phyloP scores from a whole-genome alignment of 768 basidiomycete species.

The Boletus subparvulus region DNA sequence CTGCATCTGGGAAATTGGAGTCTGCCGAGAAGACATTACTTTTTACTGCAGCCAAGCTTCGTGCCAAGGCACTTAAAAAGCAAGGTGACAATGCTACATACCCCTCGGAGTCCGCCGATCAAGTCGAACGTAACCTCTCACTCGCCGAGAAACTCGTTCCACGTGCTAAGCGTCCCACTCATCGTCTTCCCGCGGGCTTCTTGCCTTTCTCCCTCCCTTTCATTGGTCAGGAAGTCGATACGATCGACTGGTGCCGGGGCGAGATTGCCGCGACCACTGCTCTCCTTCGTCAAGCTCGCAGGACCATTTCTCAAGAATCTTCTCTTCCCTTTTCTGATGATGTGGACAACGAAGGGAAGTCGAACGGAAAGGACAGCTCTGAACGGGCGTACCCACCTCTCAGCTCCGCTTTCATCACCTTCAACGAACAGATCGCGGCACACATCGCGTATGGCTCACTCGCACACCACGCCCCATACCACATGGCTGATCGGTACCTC shows the following conservation, averaged over 20 bases:
- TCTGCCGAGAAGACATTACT: slow-evolving; percentile 79
- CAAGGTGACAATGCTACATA: slow-evolving; percentile 25
- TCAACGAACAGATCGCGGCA: slow-evolving; percentile 90
- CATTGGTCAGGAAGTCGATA: slow-evolving; percentile 86
- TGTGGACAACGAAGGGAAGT: slow-evolving; percentile 9
- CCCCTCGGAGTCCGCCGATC: slow-evolving; percentile 20
- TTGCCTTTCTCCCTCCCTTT: slow-evolving; percentile 60
- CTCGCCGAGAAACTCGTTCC: slow-evolving; percentile 63
- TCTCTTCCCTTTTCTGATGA: slow-evolving; percentile 25
- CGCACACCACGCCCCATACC: slow-evolving; percentile 77
- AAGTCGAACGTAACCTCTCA: slow-evolving; percentile 31
- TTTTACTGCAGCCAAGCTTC: slow-evolving; percentile 72
- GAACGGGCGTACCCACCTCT: slow-evolving; percentile 52
- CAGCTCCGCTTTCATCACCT: slow-evolving; percentile 83
- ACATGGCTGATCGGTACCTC: slow-evolving; percentile 72
- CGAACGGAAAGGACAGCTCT: slow-evolving; percentile 7
- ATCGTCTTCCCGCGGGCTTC: slow-evolving; percentile 59
- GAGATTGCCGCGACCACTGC: slow-evolving; percentile 63
- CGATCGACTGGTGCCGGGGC: slow-evolving; percentile 83
- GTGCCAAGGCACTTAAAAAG: slow-evolving; percentile 53
- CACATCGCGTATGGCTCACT: slow-evolving; percentile 80
- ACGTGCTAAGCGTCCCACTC: slow-evolving; percentile 69
- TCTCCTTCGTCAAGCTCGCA: slow-evolving; percentile 52
- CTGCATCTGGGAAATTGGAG: slow-evolving; percentile 79
- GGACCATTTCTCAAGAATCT: slow-evolving; percentile 21